Base-by-base conservation (phyloP, 116 monocot species). In the Trichopus zeylanicus region DNA sequence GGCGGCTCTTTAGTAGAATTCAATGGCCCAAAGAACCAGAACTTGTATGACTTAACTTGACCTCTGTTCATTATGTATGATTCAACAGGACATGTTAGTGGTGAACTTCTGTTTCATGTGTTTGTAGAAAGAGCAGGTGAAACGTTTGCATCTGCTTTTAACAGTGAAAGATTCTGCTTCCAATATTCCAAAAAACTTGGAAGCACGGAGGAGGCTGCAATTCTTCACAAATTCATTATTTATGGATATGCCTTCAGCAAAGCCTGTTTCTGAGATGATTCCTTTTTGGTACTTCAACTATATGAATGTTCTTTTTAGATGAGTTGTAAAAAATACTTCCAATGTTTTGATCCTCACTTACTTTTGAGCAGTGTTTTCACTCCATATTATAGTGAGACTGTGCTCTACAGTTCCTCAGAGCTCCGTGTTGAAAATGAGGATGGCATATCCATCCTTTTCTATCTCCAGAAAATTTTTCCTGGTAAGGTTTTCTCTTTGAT, bases 391-490 rank as follows among this genome's bases (percentile, higher is more conserved):
- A 87, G 82, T 37, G 97, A 97, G 76, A 97, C 87, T 28, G 97
- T 97, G 26, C 72, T 97, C 1, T 97, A 90, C 69, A 91, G 97
- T 71, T 76, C 67, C 19, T 75, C 72, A 19, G 91, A 91, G 28
- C 63, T 97, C 11, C 57, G 64, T 29, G 75, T 35, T 52, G 97
- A 90, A 73, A 97, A 97, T 81, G 91, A 84, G 55, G 97, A 97
- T 81, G 97, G 97, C n/a, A 90, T 97, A 30, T 89, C 89, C 55
- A 97, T 56, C 25, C 78, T 97, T 65, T 97, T 97, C 73, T 97
- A 97, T 71, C 91, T 97, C 62, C 97, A 97, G 71, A 97, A 91
- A 60, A 97, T 97, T 42, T 97, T 82, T 71, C 97, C 97, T 66
- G 97, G 97, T 97, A 79, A 32, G 13, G 7, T 67, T 42, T 31